phyloP scores from a whole-genome alignment of 345 rosid genomes.

The Turritis glabra region DNA sequence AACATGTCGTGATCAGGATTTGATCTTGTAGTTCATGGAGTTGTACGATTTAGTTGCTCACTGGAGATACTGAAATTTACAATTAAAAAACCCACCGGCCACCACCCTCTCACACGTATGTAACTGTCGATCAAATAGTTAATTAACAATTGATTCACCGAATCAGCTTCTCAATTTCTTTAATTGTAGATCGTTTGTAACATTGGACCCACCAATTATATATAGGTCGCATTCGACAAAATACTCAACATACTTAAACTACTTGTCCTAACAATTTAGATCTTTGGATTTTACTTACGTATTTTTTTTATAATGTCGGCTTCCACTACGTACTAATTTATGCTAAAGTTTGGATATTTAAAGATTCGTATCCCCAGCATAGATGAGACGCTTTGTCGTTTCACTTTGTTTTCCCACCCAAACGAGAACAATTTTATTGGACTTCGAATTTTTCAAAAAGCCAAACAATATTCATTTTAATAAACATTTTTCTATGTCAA shows the following conservation, averaged over 20 bases:
- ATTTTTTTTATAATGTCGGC: background rate
- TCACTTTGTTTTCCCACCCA: constrained; percentile 38
- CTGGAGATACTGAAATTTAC: background rate
- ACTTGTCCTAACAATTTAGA: constrained; percentile 20
- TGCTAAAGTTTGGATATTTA: constrained; percentile 1
- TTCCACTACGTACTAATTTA: constrained; percentile 29
- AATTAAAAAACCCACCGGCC: too few relatives aligned
- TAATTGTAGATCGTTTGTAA: background rate
- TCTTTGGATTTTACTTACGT: constrained; percentile 11
- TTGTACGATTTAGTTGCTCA: background rate
- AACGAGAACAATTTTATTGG: constrained; percentile 15
- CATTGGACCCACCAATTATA: constrained; percentile 33
- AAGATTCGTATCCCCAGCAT: constrained; percentile 29
- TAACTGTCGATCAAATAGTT: too few relatives aligned
- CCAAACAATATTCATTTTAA: background rate
- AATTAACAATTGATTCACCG: constrained; percentile 10
- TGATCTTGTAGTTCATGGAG: background rate
- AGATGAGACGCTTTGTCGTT: constrained; percentile 37
- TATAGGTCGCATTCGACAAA: constrained; percentile 34
- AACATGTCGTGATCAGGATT: background rate
- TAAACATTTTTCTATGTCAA: too few relatives aligned
- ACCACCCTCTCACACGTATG: too few relatives aligned
- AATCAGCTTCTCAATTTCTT: constrained; percentile 19
- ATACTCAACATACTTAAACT: constrained; percentile 31
- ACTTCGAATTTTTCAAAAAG: background rate